Evolutionary conservation across 2,329 filamentous ascomycete species (phyloP), one percentile per base, ranked within the genome.

Genomic region (Truncatella angustata): DNA sequence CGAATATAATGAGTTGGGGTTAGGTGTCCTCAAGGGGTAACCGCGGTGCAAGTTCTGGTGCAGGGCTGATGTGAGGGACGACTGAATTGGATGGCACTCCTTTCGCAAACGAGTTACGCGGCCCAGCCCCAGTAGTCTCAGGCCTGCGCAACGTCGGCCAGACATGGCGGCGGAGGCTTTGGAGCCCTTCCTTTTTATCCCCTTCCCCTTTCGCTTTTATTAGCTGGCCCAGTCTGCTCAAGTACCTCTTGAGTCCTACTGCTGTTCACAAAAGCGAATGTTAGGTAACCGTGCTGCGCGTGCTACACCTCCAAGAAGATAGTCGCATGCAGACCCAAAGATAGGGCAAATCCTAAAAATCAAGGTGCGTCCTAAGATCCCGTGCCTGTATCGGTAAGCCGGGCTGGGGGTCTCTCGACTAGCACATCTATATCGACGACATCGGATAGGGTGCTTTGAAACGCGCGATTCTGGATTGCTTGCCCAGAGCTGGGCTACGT

Each of bases 1-100:
- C 30, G 37, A 40, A 20, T 37, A 42, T 26, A 50, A n/a, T n/a
- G n/a, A 39, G 30, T 40, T 54, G 32, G 43, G 48, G 48, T 24
- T 32, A 54, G 45, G 52, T 54, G 52, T 47, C 52, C 52, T 54
- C 43, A 54, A 32, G 49, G 49, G 52, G 43, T 45, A 47, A 53
- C 21, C 46, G 23, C 14, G 24, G 46, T 24, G 30, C 36, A 42
- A 36, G 36, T 35, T 26, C 42, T 20, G 24, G 46, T 24, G 30
- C 36, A 42, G 47, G 36, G 47, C 36, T 50, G 40, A 44, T n/a
- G 47, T 11, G 14, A 49, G 32, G 45, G n/a, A 35, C 26, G 14
- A 21, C 4, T 36, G 21, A 37, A 23, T 21, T 28, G 45, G 32
- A 49, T 35, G 45, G 45, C 32, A 20, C 24, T 37, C 45, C 30